Evolutionary conservation across 2,329 filamentous ascomycete genomes (phyloP).

Genomic region (Metarhizium humberi): DNA sequence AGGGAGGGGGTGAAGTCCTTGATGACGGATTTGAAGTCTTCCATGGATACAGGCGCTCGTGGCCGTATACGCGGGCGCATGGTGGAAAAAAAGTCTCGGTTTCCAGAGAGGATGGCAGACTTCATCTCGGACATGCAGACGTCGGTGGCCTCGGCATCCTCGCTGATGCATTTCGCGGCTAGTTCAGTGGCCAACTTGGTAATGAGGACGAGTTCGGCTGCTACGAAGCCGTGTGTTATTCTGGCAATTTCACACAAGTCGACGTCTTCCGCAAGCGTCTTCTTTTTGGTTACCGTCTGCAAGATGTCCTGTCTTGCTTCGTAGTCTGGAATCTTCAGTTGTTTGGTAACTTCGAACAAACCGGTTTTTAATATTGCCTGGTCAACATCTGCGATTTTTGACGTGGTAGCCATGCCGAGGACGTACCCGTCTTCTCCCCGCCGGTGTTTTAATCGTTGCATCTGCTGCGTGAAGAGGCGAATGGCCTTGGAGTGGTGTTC

Average conservation of each 20-base stretch:
- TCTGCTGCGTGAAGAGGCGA: conserved; percentile 72
- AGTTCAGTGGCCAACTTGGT: conserved; percentile 34
- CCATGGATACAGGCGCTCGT: conserved; percentile 12
- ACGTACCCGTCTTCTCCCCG: conserved; percentile 68
- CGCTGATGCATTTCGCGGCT: conserved; percentile 22
- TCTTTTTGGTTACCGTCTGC: conserved; percentile 57
- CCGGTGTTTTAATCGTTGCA: conserved; percentile 66
- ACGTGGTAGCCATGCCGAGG: conserved; percentile 85
- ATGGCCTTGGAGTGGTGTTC: conserved; percentile 89
- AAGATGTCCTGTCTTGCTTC: conserved; percentile 70
- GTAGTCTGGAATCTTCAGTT: conserved; percentile 80
- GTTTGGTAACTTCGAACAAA: conserved; percentile 74
- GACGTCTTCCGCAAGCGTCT: conserved; percentile 57
- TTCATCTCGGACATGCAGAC: conserved; percentile 2
- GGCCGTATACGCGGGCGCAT: conserved; percentile 1
- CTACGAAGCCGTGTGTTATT: conserved; percentile 85
- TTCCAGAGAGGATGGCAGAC: conserved; percentile 1
- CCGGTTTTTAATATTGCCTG: conserved; percentile 65
- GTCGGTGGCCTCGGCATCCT: conserved; percentile 18
- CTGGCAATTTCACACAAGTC: conserved; percentile 69
- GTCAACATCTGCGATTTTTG: conserved; percentile 78
- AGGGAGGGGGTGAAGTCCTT: conserved; percentile 53
- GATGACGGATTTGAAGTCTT: conserved; percentile 66
- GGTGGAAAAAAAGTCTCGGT: conserved; percentile 1
- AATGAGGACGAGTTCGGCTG: conserved; percentile 71